Conservation (phyloP, 1,284 basidiomycete species). For the Rhodotorula sp. region DNA sequence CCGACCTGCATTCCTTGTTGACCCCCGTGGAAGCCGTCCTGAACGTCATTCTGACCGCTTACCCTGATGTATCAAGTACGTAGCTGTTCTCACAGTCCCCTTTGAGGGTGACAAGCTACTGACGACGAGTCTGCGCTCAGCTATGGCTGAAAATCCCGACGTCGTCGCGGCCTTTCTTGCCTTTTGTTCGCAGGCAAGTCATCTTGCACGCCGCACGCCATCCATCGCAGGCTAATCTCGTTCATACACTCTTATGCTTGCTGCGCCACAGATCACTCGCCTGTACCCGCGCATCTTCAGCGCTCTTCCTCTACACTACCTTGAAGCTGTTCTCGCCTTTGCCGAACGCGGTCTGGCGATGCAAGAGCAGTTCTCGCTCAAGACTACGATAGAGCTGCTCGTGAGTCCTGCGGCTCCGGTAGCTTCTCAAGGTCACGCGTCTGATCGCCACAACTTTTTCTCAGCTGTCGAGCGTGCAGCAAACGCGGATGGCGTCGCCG, state of each 20-base stretch:
- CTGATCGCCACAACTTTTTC: too few species aligned
- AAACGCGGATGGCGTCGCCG: constrained; percentile 35
- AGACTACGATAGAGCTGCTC: constrained; percentile 40
- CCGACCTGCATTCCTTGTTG: constrained; percentile 16
- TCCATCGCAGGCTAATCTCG: not conserved
- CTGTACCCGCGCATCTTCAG: constrained; percentile 33
- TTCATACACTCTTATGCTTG: not conserved
- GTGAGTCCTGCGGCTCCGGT: constrained; percentile 9
- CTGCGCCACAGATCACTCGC: constrained; percentile 18
- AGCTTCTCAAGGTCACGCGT: rapidly evolving
- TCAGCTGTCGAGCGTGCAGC: constrained; percentile 41
- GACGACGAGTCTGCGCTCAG: constrained; percentile 8
- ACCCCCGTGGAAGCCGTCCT: constrained; percentile 29
- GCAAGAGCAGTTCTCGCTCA: constrained; percentile 44
- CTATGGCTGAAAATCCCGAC: constrained; percentile 44
- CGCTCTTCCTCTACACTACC: constrained; percentile 29
- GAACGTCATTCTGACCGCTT: constrained; percentile 15
- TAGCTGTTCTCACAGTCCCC: not conserved
- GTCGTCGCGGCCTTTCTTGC: constrained; percentile 43
- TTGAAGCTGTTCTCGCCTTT: constrained; percentile 37
- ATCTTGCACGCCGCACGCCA: not conserved
- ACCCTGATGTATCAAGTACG: constrained; percentile 20
- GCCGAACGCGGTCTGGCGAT: constrained; percentile 36
- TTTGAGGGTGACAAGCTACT: not conserved
- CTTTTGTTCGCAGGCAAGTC: constrained; percentile 28